Conservation (phyloP, 176 grass and related monocot species). For the Poa annua region DNA sequence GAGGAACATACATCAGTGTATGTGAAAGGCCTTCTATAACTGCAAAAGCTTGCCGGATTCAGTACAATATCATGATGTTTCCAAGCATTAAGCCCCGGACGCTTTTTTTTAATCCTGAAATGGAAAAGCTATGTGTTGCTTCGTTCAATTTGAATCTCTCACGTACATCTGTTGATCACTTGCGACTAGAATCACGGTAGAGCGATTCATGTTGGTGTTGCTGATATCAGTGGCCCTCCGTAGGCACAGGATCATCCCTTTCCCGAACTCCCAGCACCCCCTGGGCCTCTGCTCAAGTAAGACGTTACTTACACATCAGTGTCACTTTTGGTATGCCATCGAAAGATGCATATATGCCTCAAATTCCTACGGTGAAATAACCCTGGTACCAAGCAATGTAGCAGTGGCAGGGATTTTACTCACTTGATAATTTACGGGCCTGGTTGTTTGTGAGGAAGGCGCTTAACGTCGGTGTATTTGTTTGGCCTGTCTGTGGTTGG, state of each 20-base stretch:
- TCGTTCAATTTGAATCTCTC: not conserved
- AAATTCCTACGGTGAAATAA: not conserved
- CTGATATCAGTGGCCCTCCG: slow-evolving; percentile 9
- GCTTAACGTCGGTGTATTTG: slow-evolving; percentile 35
- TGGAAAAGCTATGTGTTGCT: not conserved
- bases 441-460: slow-evolving; percentile 57
- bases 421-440: slow-evolving; percentile 45
- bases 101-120: not conserved
- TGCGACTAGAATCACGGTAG: not conserved
- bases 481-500: too few relatives aligned
- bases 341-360: not conserved
- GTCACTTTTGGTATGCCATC: not conserved
- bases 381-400: not conserved
- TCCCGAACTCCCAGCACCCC: slow-evolving; percentile 42
- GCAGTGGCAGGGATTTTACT: slow-evolving; percentile 8
- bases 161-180: too few relatives aligned
- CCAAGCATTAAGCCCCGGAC: not conserved
- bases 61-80: not conserved
- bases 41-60: not conserved
- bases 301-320: not conserved
- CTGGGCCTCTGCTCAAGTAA: slow-evolving; percentile 33
- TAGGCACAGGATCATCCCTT: slow-evolving; percentile 41
- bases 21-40: not conserved
- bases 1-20: too few relatives aligned
- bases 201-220: not conserved